Evolutionary conservation across 495 filamentous ascomycete genomes (phyloP), one percentile per base, ranked within the genome.

Genomic region (Penicillium nucicola): DNA sequence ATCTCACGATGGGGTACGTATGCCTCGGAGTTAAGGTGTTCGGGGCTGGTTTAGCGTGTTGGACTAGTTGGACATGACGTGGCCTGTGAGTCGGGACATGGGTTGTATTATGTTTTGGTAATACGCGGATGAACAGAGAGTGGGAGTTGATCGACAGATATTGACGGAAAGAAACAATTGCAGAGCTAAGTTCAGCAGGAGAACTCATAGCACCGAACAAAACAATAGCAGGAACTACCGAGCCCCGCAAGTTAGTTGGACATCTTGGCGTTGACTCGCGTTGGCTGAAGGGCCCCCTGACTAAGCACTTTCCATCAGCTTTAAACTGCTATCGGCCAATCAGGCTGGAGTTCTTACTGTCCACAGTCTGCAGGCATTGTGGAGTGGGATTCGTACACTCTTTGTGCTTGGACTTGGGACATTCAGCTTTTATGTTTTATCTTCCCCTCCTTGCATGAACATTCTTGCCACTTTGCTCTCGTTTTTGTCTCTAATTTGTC

Each of bases 241-340:
- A 5, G 22, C 40, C 40, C 40, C 23, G 12, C 45, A 38, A 22
- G 9, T 31, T 47, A 39, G 45, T 6, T 48, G 28, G 36, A 13
- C 35, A 39, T 48, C 35, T 48, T 48, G 45, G 45, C 45, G 23
- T 17, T 48, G 14, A 4, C 20, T 35, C 14, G 35, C n/a, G 25
- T 31, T 39, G 34, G 35, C 31, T 18, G 35, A 19, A 5, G 5
- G 15, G 5, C 10, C 11, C 11, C 1, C 10, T 45, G 31, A 45
- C 42, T 45, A 33, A 45, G 31, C 31, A 45, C 30, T 14, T 40
- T 35, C 30, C 8, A 22, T 23, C 3, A 28, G 36, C 45, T 37
- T 36, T 48, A 48, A 33, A 48, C 6, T 4, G 11, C 2, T n/a
- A 6, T 13, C n/a, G 12, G 1, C 45, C 45, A 48, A 48, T 48